Evolutionary conservation across 2,329 filamentous ascomycete species (phyloP).

Genomic region (Neocucurbitaria cava): DNA sequence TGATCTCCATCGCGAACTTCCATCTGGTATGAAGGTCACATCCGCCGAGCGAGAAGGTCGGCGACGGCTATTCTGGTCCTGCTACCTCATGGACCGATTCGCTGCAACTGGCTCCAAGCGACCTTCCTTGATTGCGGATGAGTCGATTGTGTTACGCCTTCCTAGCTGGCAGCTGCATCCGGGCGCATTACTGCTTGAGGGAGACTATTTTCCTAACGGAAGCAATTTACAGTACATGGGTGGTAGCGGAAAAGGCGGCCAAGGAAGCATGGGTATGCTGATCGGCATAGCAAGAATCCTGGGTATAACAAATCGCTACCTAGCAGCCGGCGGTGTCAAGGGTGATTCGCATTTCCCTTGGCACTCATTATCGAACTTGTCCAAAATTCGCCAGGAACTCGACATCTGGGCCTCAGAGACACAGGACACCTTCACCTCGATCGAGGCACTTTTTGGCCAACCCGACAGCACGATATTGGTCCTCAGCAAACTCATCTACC

Average conservation of each 20-base stretch:
- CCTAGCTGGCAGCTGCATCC: conserved; percentile 75
- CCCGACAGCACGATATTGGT: conserved; percentile 79
- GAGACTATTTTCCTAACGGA: conserved; percentile 80
- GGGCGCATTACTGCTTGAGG: conserved; percentile 69
- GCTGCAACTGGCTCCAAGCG: conserved; percentile 80
- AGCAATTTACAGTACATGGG: conserved; percentile 79
- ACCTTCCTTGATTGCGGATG: conserved; percentile 79
- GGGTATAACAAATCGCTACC: conserved; percentile 82
- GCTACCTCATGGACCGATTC: conserved; percentile 86
- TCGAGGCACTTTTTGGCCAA: conserved; percentile 78
- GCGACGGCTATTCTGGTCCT: conserved; percentile 86
- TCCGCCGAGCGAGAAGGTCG: conserved; percentile 76
- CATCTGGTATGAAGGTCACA: conserved; percentile 66
- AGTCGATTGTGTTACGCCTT: conserved; percentile 75
- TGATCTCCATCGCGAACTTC: conserved; percentile 79
- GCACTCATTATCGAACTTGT: conserved; percentile 84
- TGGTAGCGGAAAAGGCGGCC: conserved; percentile 71
- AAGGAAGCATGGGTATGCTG: conserved; percentile 79
- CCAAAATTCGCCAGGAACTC: conserved; percentile 83
- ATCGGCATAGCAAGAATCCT: conserved; percentile 85
- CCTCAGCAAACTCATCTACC: conserved; percentile 85
- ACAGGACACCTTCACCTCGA: conserved; percentile 77
- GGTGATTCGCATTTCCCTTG: conserved; percentile 90
- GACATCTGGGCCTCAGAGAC: conserved; percentile 86
- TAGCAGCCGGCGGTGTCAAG: conserved; percentile 85